phyloP scores from a whole-genome alignment of 768 basidiomycete genomes.

The Serendipita vermifera region DNA sequence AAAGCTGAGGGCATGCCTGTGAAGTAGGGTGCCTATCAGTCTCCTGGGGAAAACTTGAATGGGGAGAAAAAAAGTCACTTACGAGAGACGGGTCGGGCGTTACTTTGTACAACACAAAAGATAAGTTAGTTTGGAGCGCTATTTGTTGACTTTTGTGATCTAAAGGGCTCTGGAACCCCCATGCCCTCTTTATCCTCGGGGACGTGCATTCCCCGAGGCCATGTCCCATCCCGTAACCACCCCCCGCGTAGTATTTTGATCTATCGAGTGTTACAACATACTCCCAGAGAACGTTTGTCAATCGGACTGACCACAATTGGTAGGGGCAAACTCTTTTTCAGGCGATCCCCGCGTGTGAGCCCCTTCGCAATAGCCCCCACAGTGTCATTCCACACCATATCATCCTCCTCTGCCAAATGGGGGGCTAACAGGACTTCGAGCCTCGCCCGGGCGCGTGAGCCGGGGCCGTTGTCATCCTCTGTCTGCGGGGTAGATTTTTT shows the following conservation, averaged over 20 bases:
- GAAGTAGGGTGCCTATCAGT: background rate
- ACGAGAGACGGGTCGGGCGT: too few species aligned
- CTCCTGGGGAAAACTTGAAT: background rate
- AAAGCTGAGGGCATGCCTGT: background rate
- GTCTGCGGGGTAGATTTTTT: background rate
- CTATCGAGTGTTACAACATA: background rate
- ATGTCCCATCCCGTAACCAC: slow-evolving; percentile 1
- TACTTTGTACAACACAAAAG: too few species aligned
- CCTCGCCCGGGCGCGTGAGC: background rate
- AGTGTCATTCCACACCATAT: background rate
- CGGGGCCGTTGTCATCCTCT: background rate
- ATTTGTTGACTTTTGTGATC: background rate
- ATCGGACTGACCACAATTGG: background rate
- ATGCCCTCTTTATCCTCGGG: background rate
- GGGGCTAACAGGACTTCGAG: background rate
- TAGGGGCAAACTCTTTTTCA: slow-evolving; percentile 1
- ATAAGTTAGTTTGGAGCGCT: too few species aligned
- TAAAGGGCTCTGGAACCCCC: background rate
- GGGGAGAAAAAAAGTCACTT: too few species aligned
- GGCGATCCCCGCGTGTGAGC: background rate
- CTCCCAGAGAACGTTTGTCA: background rate
- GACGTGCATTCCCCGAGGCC: background rate
- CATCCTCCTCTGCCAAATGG: background rate
- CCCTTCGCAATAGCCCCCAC: background rate
- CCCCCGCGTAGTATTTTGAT: background rate